Base-by-base conservation (phyloP, 345 rosid species). In the Noccaea bulbosa region DNA sequence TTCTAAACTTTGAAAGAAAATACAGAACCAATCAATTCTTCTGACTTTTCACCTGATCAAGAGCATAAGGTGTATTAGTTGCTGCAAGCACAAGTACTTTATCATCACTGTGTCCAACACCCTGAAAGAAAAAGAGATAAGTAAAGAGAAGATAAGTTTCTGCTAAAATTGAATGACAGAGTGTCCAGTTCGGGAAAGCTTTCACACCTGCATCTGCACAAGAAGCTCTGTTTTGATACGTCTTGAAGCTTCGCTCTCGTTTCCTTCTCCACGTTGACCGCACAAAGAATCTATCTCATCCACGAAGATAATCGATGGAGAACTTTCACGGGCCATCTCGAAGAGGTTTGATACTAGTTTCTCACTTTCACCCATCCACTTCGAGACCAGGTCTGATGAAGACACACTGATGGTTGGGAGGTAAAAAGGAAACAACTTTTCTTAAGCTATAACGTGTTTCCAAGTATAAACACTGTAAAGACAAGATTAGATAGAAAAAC, bases 301-400 rank as follows among this genome's bases (percentile, higher is more conserved):
- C 57, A 92, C 55, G 74, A 92, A 92, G 48, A 92, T 92, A 59
- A 92, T 90, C 11, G 98, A 88, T 0, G 98, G 98, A 52, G 94
- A 84, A 92, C 95, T 90, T 78, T 90, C 98, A 32, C 97, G 91
- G 63, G 97, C 95, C 98, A 92, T 92, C 72, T 90, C 84, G 57
- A 92, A 90, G 75, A 92, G 96, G 76, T 84, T 92, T 55, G 98
- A 83, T 16, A 92, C 98, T 39, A 92, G 83, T 84, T 92, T 92
- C 73, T 92, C 98, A 77, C 98, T 92, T 80, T 92, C 98, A 60
- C 97, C 98, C 98, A 92, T 92, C 98, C 98, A 92, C 80, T 92
- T 92, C 41, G 98, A 92, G 54, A 92, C 97, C 69, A 90, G 85
- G 81, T 92, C 98, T 32, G 97, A 92, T 8, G 98, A 92, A 75